phyloP scores from a whole-genome alignment of 208 protist genomes.

The Cochliopodium minus region DNA sequence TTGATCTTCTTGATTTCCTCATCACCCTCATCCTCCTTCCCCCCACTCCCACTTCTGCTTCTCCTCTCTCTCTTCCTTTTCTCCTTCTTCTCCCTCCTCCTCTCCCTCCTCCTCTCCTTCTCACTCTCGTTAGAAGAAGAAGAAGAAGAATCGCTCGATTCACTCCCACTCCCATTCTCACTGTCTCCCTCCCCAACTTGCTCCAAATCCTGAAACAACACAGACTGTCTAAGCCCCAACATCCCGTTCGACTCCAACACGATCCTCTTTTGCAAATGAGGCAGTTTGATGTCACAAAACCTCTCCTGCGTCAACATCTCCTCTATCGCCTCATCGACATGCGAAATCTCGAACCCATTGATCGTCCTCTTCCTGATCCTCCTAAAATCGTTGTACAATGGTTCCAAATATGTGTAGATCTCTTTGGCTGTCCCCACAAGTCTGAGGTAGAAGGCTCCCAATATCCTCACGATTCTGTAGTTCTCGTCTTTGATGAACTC shows the following conservation, averaged over 20 bases:
- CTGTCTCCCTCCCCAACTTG: background rate
- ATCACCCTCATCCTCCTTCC: background rate
- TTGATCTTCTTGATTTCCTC: too few relatives aligned
- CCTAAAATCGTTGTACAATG: conserved; percentile 54
- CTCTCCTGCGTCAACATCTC: conserved; percentile 35
- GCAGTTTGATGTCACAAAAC: conserved; percentile 43
- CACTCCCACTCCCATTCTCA: background rate
- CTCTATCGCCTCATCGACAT: conserved; percentile 60
- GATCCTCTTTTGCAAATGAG: conserved; percentile 22
- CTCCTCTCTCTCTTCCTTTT: background rate
- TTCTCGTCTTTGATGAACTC: conserved; percentile 61
- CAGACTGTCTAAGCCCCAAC: background rate
- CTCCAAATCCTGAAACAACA: background rate
- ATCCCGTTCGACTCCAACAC: conserved; percentile 4
- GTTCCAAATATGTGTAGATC: conserved; percentile 57
- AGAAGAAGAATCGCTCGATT: background rate
- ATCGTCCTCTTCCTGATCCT: conserved; percentile 27
- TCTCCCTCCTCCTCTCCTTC: background rate
- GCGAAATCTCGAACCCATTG: conserved; percentile 19
- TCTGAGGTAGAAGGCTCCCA: conserved; percentile 61
- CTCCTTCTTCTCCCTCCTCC: background rate
- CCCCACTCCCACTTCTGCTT: background rate
- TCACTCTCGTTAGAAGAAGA: background rate
- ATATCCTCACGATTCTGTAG: conserved; percentile 53
- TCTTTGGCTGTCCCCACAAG: conserved; percentile 36